A percentile compares a stretch with the other conserved stretches of the same genome.
Conservation (phyloP, 495 filamentous ascomycete genomes). For the Lepraria neglecta region DNA sequence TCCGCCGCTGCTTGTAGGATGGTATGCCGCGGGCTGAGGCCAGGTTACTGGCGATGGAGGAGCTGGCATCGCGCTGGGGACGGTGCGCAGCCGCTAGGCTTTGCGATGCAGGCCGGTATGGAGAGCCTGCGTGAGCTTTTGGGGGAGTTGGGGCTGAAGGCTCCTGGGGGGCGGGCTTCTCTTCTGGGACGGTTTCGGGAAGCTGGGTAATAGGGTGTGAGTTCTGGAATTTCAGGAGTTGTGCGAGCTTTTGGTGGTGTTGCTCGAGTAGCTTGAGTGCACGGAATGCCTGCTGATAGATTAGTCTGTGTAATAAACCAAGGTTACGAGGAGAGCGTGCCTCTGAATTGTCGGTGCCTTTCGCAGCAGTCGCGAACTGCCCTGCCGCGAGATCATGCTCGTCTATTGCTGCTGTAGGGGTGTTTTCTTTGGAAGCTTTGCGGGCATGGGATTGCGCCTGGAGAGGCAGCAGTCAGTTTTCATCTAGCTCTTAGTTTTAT, state of each 20-base stretch:
- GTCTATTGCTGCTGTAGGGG: slow-evolving; percentile 67
- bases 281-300: slow-evolving; percentile 56
- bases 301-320: slow-evolving; percentile 16
- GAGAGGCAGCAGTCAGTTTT: not conserved
- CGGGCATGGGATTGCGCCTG: slow-evolving; percentile 86
- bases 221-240: slow-evolving; percentile 65
- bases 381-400: slow-evolving; percentile 86
- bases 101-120: slow-evolving; percentile 39
- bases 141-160: slow-evolving; percentile 24
- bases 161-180: slow-evolving; percentile 15
- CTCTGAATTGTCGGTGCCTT: slow-evolving; percentile 68
- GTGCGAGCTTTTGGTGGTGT: slow-evolving; percentile 74
- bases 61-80: slow-evolving; percentile 59
- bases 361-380: slow-evolving; percentile 78
- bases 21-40: slow-evolving; percentile 85
- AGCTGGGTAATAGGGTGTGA: slow-evolving; percentile 45
- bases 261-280: slow-evolving; percentile 77
- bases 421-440: slow-evolving; percentile 57
- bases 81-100: slow-evolving; percentile 44
- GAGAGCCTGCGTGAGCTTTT: slow-evolving; percentile 31
- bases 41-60: slow-evolving; percentile 86
- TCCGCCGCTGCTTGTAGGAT: slow-evolving; percentile 54
- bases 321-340: slow-evolving; percentile 33
- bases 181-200: slow-evolving; percentile 21
- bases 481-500: not conserved